phyloP scores from a whole-genome alignment of 2,329 filamentous ascomycete species.

The Penicillium crustosum region DNA sequence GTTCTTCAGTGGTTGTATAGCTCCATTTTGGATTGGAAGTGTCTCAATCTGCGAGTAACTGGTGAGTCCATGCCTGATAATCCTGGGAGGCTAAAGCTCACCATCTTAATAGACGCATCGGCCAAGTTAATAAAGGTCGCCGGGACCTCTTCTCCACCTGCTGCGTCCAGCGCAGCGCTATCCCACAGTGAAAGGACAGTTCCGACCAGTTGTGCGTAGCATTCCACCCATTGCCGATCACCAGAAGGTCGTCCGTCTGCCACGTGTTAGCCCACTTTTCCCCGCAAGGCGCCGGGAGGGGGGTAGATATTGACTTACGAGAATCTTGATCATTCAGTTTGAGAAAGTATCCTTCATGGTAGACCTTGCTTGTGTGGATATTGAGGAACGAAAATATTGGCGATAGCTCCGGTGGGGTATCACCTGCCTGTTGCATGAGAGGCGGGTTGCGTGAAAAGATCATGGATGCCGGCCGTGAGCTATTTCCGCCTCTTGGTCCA shows the following conservation, averaged over 20 bases:
- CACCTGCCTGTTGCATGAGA: constrained; percentile 77
- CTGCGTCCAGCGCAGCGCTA: constrained; percentile 83
- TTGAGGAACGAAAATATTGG: constrained; percentile 94
- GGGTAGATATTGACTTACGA: constrained; percentile 58
- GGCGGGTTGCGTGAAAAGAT: constrained; percentile 81
- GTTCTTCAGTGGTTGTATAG: constrained; percentile 82
- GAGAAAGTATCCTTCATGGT: constrained; percentile 96
- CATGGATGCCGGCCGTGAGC: constrained; percentile 78
- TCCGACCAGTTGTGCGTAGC: constrained; percentile 93
- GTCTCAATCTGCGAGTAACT: constrained; percentile 68
- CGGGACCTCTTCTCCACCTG: constrained; percentile 79
- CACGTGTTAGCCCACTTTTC: constrained; percentile 31
- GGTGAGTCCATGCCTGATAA: background rate
- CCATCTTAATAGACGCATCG: constrained; percentile 98
- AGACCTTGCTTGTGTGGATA: constrained; percentile 92
- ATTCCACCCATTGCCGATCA: constrained; percentile 91
- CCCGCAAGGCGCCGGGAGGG: background rate
- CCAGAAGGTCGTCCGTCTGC: constrained; percentile 80
- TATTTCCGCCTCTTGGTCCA: constrained; percentile 46
- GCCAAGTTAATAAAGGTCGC: constrained; percentile 96
- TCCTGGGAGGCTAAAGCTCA: constrained; percentile 44
- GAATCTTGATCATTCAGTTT: constrained; percentile 94
- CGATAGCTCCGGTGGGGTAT: constrained; percentile 88
- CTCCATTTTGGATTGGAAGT: constrained; percentile 74
- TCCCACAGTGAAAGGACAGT: constrained; percentile 96